A percentile compares a stretch with the other conserved stretches of the same genome.
Evolutionary conservation across 2,329 filamentous ascomycete genomes (phyloP).

Genomic region (Aspergillus fumigatiaffinis): DNA sequence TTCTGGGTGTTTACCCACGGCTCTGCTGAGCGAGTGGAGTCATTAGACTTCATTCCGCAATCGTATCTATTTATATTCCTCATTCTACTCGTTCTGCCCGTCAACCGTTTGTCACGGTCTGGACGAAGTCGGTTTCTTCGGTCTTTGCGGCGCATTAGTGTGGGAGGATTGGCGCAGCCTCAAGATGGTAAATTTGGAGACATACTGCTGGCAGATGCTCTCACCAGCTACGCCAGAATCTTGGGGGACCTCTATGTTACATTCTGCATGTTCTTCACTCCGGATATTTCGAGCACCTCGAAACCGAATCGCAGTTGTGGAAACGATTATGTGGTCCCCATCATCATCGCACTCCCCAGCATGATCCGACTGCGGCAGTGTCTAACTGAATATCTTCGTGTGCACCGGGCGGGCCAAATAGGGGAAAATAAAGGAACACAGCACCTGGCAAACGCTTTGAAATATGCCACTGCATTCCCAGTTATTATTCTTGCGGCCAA

Average conservation of each 20-base stretch:
- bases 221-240: slow-evolving; percentile 93
- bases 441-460: slow-evolving; percentile 88
- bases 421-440: slow-evolving; percentile 70
- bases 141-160: slow-evolving; percentile 70
- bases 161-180: slow-evolving; percentile 82
- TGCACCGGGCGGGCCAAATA: slow-evolving; percentile 51
- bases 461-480: slow-evolving; percentile 92
- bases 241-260: slow-evolving; percentile 84
- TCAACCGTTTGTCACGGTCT: slow-evolving; percentile 63
- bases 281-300: slow-evolving; percentile 68
- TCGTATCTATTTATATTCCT: slow-evolving; percentile 71
- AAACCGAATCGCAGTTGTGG: slow-evolving; percentile 79
- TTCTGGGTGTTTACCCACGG: slow-evolving; percentile 83
- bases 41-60: slow-evolving; percentile 83
- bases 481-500: slow-evolving; percentile 78
- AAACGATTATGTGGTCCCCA: slow-evolving; percentile 71
- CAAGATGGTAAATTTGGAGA: slow-evolving; percentile 93
- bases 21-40: slow-evolving; percentile 63
- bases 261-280: slow-evolving; percentile 83
- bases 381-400: slow-evolving; percentile 77
- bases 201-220: slow-evolving; percentile 84
- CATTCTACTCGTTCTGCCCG: slow-evolving; percentile 67
- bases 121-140: slow-evolving; percentile 73
- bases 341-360: slow-evolving; percentile 79
- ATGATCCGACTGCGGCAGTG: slow-evolving; percentile 88